Evolutionary conservation across 768 basidiomycete species (phyloP), one percentile per base, ranked within the genome.

Genomic region (Kwoniella sp.): DNA sequence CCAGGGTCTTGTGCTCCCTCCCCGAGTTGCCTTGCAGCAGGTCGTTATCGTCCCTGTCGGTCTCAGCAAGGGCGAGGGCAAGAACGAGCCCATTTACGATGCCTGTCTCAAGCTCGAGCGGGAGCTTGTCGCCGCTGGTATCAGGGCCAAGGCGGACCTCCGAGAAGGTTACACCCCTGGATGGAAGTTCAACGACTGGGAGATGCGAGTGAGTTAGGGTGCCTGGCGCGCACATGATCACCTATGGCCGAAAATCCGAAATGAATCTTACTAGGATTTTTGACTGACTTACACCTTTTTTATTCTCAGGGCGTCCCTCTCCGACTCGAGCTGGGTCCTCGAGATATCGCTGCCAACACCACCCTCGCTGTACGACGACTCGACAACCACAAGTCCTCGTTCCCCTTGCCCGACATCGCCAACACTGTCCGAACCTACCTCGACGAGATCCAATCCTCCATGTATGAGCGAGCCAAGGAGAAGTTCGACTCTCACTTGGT

Each of bases 181-280:
- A 30, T 98, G 90, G 84, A 99, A 99, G 83, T 99, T 96, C 84
- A 96, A 97, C 79, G 92, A 98, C 75, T 97, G 95, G 93, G 96
- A 99, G 84, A 90, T 97, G 82, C 92, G 95, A 87, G 92, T 90
- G 66, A 53, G 82, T 68, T 45, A 20, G 55, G 5, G 13, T n/a
- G n/a, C n/a, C n/a, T n/a, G n/a, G n/a, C n/a, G 13, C 48, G 55
- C 58, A 47, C 29, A 30, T 25, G 45, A 26, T n/a, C n/a, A n/a
- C n/a, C n/a, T n/a, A n/a, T n/a, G n/a, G n/a, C n/a, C n/a, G n/a
- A n/a, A n/a, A n/a, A n/a, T n/a, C n/a, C n/a, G 23, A 51, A 38
- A 2, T 41, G 48, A 30, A 50, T 51, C 58, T 30, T 0, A 9
- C 58, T 58, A 72, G 63, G 47, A 55, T 23, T 25, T 26, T n/a